phyloP scores from a whole-genome alignment of 768 basidiomycete genomes.

The Filobasidium floriforme region DNA sequence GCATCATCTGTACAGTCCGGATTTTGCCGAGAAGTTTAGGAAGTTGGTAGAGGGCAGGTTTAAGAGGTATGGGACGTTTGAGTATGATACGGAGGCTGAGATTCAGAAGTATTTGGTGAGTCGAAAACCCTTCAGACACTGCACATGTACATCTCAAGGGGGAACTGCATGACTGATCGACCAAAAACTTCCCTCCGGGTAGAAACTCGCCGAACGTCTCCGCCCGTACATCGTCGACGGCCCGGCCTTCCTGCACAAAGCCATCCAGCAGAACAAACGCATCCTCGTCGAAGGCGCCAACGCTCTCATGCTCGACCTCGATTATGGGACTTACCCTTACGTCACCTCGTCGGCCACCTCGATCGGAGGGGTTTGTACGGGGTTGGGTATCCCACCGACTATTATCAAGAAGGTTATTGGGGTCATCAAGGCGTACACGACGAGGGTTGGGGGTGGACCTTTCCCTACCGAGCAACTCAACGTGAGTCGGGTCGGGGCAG shows the following conservation, averaged over 20 bases:
- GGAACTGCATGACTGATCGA: too few relatives aligned
- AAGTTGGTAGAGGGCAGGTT: slow-evolving; percentile 92
- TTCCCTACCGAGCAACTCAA: slow-evolving; percentile 95
- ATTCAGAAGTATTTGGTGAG: slow-evolving; percentile 81
- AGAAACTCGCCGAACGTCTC: slow-evolving; percentile 76
- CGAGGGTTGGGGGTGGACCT: slow-evolving; percentile 94
- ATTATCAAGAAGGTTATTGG: slow-evolving; percentile 78
- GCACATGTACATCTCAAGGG: too few relatives aligned
- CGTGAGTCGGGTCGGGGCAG: slow-evolving; percentile 48
- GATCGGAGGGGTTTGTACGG: slow-evolving; percentile 93
- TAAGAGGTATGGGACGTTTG: slow-evolving; percentile 95
- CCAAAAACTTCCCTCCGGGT: too few relatives aligned
- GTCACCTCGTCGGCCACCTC: slow-evolving; percentile 91
- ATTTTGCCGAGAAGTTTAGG: slow-evolving; percentile 85
- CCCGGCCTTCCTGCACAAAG: slow-evolving; percentile 72
- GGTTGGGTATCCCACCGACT: slow-evolving; percentile 91
- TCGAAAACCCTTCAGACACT: too few relatives aligned
- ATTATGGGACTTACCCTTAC: slow-evolving; percentile 95
- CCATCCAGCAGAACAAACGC: slow-evolving; percentile 64
- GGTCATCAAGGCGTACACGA: slow-evolving; percentile 96
- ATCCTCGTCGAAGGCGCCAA: slow-evolving; percentile 96
- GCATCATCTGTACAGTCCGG: slow-evolving; percentile 87
- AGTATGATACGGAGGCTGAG: slow-evolving; percentile 97
- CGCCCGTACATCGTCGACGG: slow-evolving; percentile 85
- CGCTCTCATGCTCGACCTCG: slow-evolving; percentile 95